A percentile compares a stretch with the other conserved stretches of the same genome.
Evolutionary conservation across 2,329 filamentous ascomycete genomes (phyloP).

Genomic region (Aspergillus ochraceus): DNA sequence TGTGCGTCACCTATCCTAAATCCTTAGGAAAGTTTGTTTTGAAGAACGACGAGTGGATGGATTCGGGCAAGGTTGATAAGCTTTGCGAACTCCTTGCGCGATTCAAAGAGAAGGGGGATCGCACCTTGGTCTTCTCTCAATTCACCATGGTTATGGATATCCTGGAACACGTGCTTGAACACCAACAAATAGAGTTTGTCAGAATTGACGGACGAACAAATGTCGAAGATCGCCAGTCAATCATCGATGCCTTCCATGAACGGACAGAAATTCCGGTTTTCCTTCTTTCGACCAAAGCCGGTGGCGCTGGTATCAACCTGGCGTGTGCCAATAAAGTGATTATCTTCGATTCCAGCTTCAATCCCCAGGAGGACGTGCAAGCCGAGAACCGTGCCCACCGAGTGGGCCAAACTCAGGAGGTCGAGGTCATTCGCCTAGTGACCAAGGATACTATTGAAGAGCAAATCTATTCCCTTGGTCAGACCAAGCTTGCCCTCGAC

Average conservation of each 20-base stretch:
- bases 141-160: conserved; percentile 93
- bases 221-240: conserved; percentile 78
- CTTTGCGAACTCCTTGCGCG: conserved; percentile 71
- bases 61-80: conserved; percentile 81
- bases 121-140: conserved; percentile 87
- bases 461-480: conserved; percentile 84
- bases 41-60: conserved; percentile 64
- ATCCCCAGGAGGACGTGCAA: conserved; percentile 97
- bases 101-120: conserved; percentile 79
- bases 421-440: conserved; percentile 86
- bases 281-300: conserved; percentile 87
- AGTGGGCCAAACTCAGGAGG: conserved; percentile 84
- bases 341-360: conserved; percentile 96
- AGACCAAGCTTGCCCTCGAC: conserved; percentile 91
- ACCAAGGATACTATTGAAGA: conserved; percentile 84
- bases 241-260: conserved; percentile 83
- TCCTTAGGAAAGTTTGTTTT: conserved; percentile 58
- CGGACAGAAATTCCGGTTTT: conserved; percentile 82
- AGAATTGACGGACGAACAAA: conserved; percentile 83
- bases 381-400: conserved; percentile 96
- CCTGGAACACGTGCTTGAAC: conserved; percentile 76
- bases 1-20: conserved; percentile 55
- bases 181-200: conserved; percentile 71
- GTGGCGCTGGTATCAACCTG: conserved; percentile 95
- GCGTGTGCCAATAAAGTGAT: conserved; percentile 96